Evolutionary conservation across 2,329 filamentous ascomycete species (phyloP), one percentile per base, ranked within the genome.

Genomic region (Pseudopyrenochaeta lycopersici): DNA sequence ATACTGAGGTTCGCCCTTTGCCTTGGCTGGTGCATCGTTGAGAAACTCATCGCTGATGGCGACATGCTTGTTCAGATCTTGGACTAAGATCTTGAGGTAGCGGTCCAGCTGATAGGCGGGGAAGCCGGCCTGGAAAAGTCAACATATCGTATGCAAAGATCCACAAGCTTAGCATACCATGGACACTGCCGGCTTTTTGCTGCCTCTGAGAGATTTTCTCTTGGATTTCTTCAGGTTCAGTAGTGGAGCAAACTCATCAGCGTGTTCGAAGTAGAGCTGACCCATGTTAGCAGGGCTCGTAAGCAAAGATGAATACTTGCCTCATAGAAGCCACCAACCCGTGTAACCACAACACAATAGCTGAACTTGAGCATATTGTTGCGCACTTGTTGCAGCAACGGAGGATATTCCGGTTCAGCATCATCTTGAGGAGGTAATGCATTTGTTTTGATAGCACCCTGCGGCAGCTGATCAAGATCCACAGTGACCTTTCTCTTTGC

Each of bases 261-360:
- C 95, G 73, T 99, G 93, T 67, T 96, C 90, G 75, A 98, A 96
- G 78, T 99, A 99, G 53, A 99, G 81, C 84, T 77, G 23, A 14
- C 4, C 40, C 18, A 20, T 12, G 43, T 68, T 42, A 68, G 58
- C 47, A 42, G n/a, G 5, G 17, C 49, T 15, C 42, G 5, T 40
- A 58, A 56, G 17, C 23, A 31, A 32, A 15, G 9, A 27, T 18
- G 21, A 18, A 27, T 3, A 40, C 68, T 39, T 76, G 83, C 82
- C 77, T 99, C 95, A 77, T 98, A 99, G 77, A 99, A 99, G 55
- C 93, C 89, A 50, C 95, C 95, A 23, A 99, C 92, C 51, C 94
- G 87, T 3, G 95, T 99, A 54, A 99, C 79, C 7, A 99, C 76
- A 33, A 99, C 90, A 76, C 94, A 98, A 67, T 96, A 92, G 67